Evolutionary conservation across 345 rosid species (phyloP), one percentile per base, ranked within the genome.

Genomic region (Bruguiera parviflora): DNA sequence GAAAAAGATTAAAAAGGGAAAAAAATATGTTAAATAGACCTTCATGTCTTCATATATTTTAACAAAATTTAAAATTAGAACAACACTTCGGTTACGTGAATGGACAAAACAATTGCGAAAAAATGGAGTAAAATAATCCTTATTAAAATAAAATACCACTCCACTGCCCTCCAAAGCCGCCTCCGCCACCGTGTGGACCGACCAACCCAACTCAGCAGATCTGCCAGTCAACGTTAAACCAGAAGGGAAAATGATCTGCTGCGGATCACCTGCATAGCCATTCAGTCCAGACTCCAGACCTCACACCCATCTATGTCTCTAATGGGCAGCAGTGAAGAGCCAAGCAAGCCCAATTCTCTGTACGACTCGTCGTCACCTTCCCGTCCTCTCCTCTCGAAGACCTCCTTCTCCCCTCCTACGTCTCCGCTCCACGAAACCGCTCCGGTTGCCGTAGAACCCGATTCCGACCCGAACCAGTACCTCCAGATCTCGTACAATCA

Each of bases 401-500:
- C 87, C 73, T 66, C 80, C 9, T 18, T 28, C 56, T 47, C n/a
- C 22, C 43, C 32, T 15, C 58, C 46, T 21, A 28, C 57, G 20
- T 64, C 83, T 2, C 77, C 88, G 5, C 73, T 74, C 37, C 78
- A 80, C 53, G 83, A 79, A 73, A 77, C 86, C 20, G 11, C 59
- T 63, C 80, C 29, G 13, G 64, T 78, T 25, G 79, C 74, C 72
- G 80, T 75, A 0, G 66, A 79, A 0, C 64, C 77, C 11, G 87
- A 86, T 1, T 46, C 83, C 52, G 92, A 94, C 86, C 86, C 88
- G 18, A 84, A 78, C 65, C 96, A 89, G 73, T 94, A 72, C 80
- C 88, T 91, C 69, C 97, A 94, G 85, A 91, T 94, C 95, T 80
- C 92, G 29, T 91, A 80, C 84, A 89, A 82, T 52, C 81, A 80